Conservation (phyloP, 371 early-diverging fungal species). For the Coemansia sp. region DNA sequence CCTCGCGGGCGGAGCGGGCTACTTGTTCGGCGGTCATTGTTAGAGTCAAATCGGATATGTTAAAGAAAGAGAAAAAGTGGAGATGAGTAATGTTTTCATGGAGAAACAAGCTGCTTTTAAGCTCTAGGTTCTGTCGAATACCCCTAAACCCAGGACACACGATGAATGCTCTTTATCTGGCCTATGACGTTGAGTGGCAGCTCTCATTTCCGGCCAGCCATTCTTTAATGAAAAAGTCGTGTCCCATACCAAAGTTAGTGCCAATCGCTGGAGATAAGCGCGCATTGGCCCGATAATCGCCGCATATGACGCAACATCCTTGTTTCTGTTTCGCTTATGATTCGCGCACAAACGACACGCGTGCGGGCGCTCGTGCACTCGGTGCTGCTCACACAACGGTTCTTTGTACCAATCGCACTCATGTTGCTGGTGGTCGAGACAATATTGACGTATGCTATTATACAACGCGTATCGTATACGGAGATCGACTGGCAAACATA, state of each 20-base stretch:
- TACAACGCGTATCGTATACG: constrained; percentile 67
- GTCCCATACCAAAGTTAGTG: constrained; percentile 1
- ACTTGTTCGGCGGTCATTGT: constrained; percentile 43
- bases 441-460: constrained; percentile 56
- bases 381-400: constrained; percentile 15
- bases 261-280: background rate
- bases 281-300: background rate
- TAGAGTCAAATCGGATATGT: background rate
- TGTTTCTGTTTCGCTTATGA: background rate
- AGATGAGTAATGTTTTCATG: background rate
- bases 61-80: background rate
- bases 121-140: background rate
- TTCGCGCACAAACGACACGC: background rate
- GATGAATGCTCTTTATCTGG: background rate
- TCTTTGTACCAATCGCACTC: constrained; percentile 64
- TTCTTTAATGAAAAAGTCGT: too few relatives aligned
- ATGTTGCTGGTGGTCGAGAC: constrained; percentile 59
- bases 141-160: background rate
- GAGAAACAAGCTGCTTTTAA: background rate
- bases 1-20: constrained; percentile 65
- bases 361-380: background rate
- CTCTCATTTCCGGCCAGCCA: background rate
- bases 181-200: background rate
- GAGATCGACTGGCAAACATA: constrained; percentile 95
- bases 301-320: background rate